Evolutionary conservation across 1,284 basidiomycete species (phyloP).

Genomic region (Ceraceosorus guamensis): DNA sequence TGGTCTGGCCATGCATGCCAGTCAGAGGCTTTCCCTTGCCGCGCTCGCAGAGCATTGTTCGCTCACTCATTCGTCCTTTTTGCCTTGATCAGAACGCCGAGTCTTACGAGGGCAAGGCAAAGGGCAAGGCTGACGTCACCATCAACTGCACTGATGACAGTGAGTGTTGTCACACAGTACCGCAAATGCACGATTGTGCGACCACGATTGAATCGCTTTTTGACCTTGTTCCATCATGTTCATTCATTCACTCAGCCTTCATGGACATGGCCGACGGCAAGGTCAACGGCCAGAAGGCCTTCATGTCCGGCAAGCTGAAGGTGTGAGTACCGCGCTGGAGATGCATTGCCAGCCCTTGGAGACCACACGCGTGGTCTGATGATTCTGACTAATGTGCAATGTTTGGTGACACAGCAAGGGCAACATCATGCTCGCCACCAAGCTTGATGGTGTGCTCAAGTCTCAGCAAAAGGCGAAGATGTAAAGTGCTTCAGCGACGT

Average conservation of each 20-base stretch:
- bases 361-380: no score
- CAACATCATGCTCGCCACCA: constrained; percentile 46
- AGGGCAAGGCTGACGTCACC: constrained; percentile 48
- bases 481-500: constrained; percentile 12
- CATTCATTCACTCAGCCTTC: constrained; percentile 17
- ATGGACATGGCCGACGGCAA: constrained; percentile 47
- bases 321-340: constrained; percentile 7
- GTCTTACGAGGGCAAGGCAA: constrained; percentile 47
- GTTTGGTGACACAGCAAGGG: constrained; percentile 23
- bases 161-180: constrained; percentile 2
- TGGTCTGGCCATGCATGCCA: no score
- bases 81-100: constrained; percentile 25
- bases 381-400: neutral
- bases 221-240: neutral
- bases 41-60: constrained; percentile 1
- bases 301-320: constrained; percentile 47
- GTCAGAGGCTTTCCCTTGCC: no score
- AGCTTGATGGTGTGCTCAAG: constrained; percentile 44
- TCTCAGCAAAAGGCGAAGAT: constrained; percentile 38
- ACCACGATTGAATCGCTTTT: neutral
- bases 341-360: no score
- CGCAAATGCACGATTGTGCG: neutral
- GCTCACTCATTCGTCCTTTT: neutral
- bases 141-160: constrained; percentile 47
- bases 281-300: constrained; percentile 49